phyloP scores from a whole-genome alignment of 2,329 filamentous ascomycete genomes.

The Tolypocladium nubicola region DNA sequence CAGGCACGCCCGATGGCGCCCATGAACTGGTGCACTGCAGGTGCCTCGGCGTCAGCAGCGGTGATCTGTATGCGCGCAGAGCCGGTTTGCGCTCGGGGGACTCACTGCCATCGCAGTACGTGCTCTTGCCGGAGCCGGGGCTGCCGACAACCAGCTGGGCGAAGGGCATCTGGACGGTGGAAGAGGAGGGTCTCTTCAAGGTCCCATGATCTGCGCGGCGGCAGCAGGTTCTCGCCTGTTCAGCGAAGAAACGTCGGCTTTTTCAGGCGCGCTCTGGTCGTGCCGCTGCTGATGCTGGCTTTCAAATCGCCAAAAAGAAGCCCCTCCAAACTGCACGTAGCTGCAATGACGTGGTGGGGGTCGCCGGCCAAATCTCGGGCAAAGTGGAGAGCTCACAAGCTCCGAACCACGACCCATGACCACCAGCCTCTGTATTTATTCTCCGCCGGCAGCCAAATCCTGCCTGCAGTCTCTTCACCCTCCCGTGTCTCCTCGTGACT shows the following conservation, averaged over 20 bases:
- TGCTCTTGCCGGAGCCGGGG: constrained; percentile 91
- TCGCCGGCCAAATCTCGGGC: constrained; percentile 4
- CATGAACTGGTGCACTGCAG: constrained; percentile 86
- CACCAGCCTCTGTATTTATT: background rate
- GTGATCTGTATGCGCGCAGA: background rate
- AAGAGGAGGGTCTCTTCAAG: constrained; percentile 9
- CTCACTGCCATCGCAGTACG: constrained; percentile 90
- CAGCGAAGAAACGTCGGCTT: background rate
- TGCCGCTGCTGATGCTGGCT: background rate
- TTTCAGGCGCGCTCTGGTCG: background rate
- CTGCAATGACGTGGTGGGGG: background rate
- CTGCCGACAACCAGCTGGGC: constrained; percentile 84
- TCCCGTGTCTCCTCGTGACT: background rate
- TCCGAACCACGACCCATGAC: constrained; percentile 6
- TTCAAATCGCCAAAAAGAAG: background rate
- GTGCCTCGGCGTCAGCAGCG: background rate
- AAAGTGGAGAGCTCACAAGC: constrained; percentile 1
- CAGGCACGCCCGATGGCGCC: constrained; percentile 89
- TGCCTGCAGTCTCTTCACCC: background rate
- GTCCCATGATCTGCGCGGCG: constrained; percentile 10
- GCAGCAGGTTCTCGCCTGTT: background rate
- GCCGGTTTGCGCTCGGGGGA: background rate
- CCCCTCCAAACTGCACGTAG: background rate
- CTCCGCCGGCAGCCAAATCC: background rate
- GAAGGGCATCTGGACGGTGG: constrained; percentile 39